Base-by-base conservation (phyloP, 169 alveolate species). In the Besnoitia besnoiti region DNA sequence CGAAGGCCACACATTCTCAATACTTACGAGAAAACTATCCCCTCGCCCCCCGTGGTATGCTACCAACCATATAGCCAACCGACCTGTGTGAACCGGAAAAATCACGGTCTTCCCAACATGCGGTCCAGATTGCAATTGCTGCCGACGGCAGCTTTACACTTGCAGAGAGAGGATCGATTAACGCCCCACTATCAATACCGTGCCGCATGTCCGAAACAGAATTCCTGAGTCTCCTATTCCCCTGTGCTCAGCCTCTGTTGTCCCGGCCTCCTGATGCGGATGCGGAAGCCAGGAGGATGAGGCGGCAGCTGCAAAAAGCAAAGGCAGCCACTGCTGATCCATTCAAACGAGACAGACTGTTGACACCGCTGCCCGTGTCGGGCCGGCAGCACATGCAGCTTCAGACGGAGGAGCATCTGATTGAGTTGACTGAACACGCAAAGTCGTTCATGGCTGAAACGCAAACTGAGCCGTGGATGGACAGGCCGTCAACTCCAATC, bases 381-480 rank as follows among this genome's bases (percentile, higher is more conserved):
- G 98, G 98, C 10, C 93, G 98, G 82, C 92, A 94, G 76, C 97
- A 97, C 94, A 91, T 95, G 47, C 97, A 95, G 50, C 90, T 96
- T 51, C 96, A 97, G 94, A 97, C 99, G 62, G 98, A 97, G 89
- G 92, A 96, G 92, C 96, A 94, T 73, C 95, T 96, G 59, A 98
- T 97, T 93, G 96, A 94, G 90, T 94, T 97, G 50, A 96, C 99
- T n/a, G 98, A 97, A 80, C 96, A 96, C 62, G 97, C 98, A 16
- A 97, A 96, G 21, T 95, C 96, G 89, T 95, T 95, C 51, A 98
- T 97, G 94, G 97, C 96, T 0, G 96, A 96, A 91, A 96, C 97
- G 14, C 98, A 98, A 94, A 97, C 99, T 21, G 98, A 97, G 89
- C 97, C 95, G 93, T 95, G 94, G 93, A 96, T 96, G 50, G 98